These are phyloP conservation scores for Emmonsia crescens DNA, from an alignment of 2,329 filamentous ascomycete species.

Conservation along the genomic window DNA sequence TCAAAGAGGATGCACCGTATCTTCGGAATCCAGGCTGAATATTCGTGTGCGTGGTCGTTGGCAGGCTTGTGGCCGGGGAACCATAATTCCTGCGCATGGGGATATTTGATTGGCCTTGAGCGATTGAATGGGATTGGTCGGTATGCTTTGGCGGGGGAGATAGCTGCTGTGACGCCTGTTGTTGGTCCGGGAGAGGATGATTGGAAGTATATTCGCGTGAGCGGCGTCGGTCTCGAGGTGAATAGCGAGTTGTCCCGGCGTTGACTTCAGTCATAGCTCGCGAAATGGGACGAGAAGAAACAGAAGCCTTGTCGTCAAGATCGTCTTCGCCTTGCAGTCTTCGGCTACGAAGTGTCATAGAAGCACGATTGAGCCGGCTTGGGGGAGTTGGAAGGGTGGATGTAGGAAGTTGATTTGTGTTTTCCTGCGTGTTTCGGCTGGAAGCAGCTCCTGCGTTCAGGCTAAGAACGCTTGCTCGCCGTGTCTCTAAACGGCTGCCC, in stretches of 20 bases:
- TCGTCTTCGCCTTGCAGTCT: constrained; percentile 29
- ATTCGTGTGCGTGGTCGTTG: constrained; percentile 27
- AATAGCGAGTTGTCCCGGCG: constrained; percentile 19
- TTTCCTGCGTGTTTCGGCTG: constrained; percentile 18
- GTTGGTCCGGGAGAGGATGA: constrained; percentile 19
- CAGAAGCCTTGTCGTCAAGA: constrained; percentile 20
- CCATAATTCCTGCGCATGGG: constrained; percentile 29
- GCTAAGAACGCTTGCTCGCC: constrained; percentile 28
- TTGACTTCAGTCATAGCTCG: constrained; percentile 34
- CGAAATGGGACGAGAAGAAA: constrained; percentile 28
- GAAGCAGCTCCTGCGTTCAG: constrained; percentile 13
- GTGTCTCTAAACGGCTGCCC: constrained; percentile 27
- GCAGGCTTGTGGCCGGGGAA: constrained; percentile 24
- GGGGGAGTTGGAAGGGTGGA: constrained; percentile 21
- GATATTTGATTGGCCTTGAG: constrained; percentile 25
- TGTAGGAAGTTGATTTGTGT: constrained; percentile 20
- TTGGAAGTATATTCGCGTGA: constrained; percentile 20
- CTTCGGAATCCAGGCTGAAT: constrained; percentile 34
- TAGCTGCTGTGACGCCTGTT: constrained; percentile 13
- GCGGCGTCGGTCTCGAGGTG: constrained; percentile 23
- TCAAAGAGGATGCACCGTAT: constrained; percentile 15
- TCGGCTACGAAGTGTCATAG: constrained; percentile 29
- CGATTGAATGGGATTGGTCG: constrained; percentile 15
- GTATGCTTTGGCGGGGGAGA: constrained; percentile 8
- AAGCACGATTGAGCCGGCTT: constrained; percentile 31